Evolutionary conservation across 2,329 filamentous ascomycete genomes (phyloP).

Genomic region (Aureobasidium sp.): DNA sequence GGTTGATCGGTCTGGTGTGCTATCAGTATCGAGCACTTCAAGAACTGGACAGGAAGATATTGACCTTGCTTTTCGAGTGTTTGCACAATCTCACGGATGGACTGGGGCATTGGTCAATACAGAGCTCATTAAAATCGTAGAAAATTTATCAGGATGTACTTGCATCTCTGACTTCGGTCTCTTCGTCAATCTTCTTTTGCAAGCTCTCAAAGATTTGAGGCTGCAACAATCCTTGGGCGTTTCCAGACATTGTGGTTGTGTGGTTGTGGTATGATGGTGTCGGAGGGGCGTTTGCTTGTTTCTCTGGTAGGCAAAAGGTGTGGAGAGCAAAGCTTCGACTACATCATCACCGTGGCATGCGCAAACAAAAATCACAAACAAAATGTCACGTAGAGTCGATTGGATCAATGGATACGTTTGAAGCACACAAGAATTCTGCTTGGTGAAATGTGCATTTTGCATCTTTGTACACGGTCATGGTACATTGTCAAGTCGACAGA

Average conservation of each 20-base stretch:
- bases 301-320: neutral
- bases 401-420: neutral
- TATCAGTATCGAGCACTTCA: neutral
- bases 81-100: constrained; percentile 72
- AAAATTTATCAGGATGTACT: constrained; percentile 17
- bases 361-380: neutral
- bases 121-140: constrained; percentile 17
- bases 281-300: neutral
- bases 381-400: neutral
- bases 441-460: too few relatives aligned
- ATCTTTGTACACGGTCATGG: neutral
- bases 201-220: constrained; percentile 79
- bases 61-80: constrained; percentile 67
- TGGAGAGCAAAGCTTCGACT: constrained; percentile 11
- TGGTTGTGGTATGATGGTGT: neutral
- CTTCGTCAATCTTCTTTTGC: constrained; percentile 83
- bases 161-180: constrained; percentile 68
- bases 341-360: neutral
- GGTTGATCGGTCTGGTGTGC: constrained; percentile 54
- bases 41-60: neutral
- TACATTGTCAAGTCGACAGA: neutral
- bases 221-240: constrained; percentile 50
- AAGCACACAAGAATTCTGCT: neutral
- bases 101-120: constrained; percentile 31
- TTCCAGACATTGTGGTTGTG: neutral